These are phyloP conservation scores for Suhomyces xylopsoci DNA, from an alignment of 805 yeast species.

Conservation along the genomic window DNA sequence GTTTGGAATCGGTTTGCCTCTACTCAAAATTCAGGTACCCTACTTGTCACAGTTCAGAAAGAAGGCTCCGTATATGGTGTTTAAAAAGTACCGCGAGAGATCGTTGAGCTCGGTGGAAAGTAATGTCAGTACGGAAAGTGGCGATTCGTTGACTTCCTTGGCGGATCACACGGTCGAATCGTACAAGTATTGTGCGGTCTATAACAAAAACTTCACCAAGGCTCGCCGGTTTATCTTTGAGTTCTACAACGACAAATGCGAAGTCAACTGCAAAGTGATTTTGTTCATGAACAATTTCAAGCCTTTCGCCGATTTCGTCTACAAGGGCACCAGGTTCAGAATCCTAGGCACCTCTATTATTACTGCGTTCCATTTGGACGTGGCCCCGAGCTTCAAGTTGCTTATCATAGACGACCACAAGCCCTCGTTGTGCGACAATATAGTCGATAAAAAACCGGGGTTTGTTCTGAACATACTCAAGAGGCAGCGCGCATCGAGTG, in stretches of 20 bases:
- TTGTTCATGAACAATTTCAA: constrained; percentile 34
- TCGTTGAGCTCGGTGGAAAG: constrained; percentile 21
- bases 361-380: constrained; percentile 25
- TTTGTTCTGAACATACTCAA: constrained; percentile 18
- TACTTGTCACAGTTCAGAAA: constrained; percentile 35
- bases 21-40: constrained; percentile 34
- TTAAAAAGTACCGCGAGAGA: constrained; percentile 29
- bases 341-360: constrained; percentile 35
- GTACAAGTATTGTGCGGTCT: constrained; percentile 32
- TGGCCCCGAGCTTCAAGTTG: constrained; percentile 33
- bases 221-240: constrained; percentile 28
- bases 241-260: constrained; percentile 19
- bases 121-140: constrained; percentile 4
- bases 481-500: constrained; percentile 5
- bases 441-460: constrained; percentile 29
- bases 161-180: constrained; percentile 19
- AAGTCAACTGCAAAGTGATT: constrained; percentile 16
- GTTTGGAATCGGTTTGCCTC: constrained; percentile 35
- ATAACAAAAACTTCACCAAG: constrained; percentile 23
- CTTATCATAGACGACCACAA: constrained; percentile 31
- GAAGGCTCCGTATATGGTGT: constrained; percentile 31
- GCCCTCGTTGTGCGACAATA: constrained; percentile 34
- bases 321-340: constrained; percentile 36
- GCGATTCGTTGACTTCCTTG: constrained; percentile 20
- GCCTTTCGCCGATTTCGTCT: constrained; percentile 40